phyloP scores from a whole-genome alignment of 2,329 filamentous ascomycete species.

The Botrytis byssoidea region DNA sequence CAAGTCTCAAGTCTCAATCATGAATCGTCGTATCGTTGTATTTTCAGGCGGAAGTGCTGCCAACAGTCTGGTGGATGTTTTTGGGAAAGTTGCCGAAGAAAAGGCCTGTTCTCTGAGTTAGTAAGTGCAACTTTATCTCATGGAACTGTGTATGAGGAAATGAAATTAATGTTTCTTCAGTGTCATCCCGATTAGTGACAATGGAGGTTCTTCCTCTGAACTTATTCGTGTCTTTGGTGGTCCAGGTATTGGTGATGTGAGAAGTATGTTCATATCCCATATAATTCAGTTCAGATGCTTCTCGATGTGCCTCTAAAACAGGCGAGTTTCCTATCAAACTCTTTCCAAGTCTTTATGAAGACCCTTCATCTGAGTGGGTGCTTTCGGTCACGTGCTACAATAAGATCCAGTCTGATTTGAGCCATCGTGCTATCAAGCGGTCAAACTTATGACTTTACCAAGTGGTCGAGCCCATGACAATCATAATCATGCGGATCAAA shows the following conservation, averaged over 20 bases:
- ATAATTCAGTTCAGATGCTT: neutral
- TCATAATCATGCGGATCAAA: neutral
- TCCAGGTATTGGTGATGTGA: constrained; percentile 77
- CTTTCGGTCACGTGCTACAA: neutral
- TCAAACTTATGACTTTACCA: neutral
- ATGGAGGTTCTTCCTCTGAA: constrained; percentile 91
- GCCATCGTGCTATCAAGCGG: neutral
- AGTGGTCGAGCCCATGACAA: neutral
- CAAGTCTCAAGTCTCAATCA: constrained; percentile 19
- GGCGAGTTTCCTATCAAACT: neutral
- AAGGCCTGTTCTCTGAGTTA: constrained; percentile 38
- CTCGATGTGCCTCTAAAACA: neutral
- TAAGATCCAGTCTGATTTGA: neutral
- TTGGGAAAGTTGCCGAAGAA: constrained; percentile 53
- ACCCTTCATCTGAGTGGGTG: neutral
- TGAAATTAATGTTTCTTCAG: constrained; percentile 51
- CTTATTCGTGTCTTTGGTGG: constrained; percentile 93
- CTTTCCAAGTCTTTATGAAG: neutral
- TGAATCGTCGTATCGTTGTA: constrained; percentile 58
- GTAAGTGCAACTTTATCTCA: constrained; percentile 29
- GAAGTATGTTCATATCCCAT: constrained; percentile 54
- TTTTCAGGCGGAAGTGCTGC: constrained; percentile 94
- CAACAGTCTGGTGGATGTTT: constrained; percentile 90
- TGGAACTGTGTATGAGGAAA: neutral
- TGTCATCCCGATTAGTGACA: constrained; percentile 93